Evolutionary conservation across 306 rosid genomes (phyloP), one percentile per base, ranked within the genome.

Genomic region (Trifolium subterraneum): DNA sequence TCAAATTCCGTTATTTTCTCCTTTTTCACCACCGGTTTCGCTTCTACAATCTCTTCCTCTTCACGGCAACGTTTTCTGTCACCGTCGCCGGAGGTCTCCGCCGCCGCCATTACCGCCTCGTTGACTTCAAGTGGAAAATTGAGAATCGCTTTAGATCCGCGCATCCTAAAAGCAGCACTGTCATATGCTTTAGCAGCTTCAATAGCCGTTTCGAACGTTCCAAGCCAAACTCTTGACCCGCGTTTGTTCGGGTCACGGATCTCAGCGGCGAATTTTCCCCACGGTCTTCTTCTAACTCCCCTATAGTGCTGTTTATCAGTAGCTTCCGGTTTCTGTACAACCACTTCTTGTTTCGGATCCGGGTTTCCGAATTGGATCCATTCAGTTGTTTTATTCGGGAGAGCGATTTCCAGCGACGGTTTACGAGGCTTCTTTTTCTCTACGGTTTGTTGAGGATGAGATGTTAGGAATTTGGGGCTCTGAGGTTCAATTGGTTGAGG

Each of bases 221-320:
- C 98, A 1, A 92, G 88, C 98, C 98, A 90, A 7, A 90, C 88
- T 31, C 98, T 77, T 0, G 96, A 86, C 19, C 98, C 98, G 16
- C 86, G 84, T 36, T 85, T 81, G 72, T 84, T 90, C 36, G 98
- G 98, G 59, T 92, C 98, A 1, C 96, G 87, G 75, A 92, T 92
- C 87, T 92, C 98, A 3, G 98, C 90, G 6, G 98, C 98, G 79
- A 47, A 92, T 42, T 92, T 92, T 0, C 98, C 98, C 98, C 98
- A 92, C 10, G 98, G 96, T 66, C 98, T 39, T 25, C 67, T 88
- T 5, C 98, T 85, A 31, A 92, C 96, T 0, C 98, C 98, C 11
- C 98, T 63, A 81, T 92, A 84, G 70, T 74, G 88, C 20, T 74
- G 72, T 51, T 81, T 84, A 81, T 77, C 85, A 2, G 0, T 55